A percentile compares a stretch with the other conserved stretches of the same genome.
These are phyloP conservation scores for Incumbomyces delicatus DNA, from an alignment of 2,329 filamentous ascomycete genomes.

Conservation along the genomic window DNA sequence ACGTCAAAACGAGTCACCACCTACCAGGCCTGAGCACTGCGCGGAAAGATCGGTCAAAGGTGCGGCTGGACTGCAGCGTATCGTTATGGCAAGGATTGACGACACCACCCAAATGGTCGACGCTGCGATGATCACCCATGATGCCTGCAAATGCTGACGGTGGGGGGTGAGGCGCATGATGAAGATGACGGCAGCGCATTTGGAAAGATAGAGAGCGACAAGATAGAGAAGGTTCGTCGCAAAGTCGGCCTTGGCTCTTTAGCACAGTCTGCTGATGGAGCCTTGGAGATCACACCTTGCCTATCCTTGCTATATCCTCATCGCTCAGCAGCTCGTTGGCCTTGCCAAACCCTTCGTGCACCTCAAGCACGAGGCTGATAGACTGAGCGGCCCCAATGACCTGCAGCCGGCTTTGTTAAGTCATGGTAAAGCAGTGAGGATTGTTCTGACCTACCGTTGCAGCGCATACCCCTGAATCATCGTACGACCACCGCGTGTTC, in stretches of 20 bases:
- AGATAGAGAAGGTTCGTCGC: conserved; percentile 36
- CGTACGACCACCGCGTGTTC: conserved; percentile 22
- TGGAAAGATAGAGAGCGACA: conserved; percentile 34
- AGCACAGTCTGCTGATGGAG: not conserved
- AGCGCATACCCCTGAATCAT: conserved; percentile 28
- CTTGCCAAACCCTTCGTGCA: conserved; percentile 33
- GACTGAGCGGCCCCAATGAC: conserved; percentile 29
- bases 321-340: conserved; percentile 20
- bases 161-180: conserved; percentile 38
- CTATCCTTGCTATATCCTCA: conserved; percentile 20
- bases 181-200: conserved; percentile 34
- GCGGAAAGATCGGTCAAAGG: conserved; percentile 27
- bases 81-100: conserved; percentile 31
- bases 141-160: conserved; percentile 29
- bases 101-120: conserved; percentile 31
- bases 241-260: conserved; percentile 25
- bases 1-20: not conserved
- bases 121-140: conserved; percentile 27
- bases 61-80: conserved; percentile 31
- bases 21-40: conserved; percentile 23
- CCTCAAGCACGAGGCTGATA: conserved; percentile 28
- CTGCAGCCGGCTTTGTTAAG: conserved; percentile 19
- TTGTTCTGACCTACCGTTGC: conserved; percentile 23
- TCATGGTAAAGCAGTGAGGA: not conserved
- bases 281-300: conserved; percentile 33